phyloP scores from a whole-genome alignment of 768 basidiomycete genomes.

The Gymnopilus dilepis region DNA sequence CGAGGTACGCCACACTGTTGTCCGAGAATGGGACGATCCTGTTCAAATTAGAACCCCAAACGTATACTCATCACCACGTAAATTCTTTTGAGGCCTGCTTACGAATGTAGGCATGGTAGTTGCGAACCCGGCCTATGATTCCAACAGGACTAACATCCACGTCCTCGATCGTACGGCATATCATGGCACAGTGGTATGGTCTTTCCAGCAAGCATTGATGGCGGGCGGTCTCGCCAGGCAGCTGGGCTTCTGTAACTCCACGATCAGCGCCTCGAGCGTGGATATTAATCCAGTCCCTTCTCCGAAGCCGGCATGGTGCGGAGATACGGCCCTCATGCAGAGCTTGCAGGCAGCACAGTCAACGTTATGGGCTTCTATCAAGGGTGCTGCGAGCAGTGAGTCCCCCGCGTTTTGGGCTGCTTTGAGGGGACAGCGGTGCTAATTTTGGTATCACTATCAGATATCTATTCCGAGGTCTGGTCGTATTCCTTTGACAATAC shows the following conservation, averaged over 20 bases:
- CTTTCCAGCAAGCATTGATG: slow-evolving; percentile 52
- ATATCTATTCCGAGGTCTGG: slow-evolving; percentile 48
- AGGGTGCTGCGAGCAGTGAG: slow-evolving; percentile 37
- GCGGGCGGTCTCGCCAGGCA: slow-evolving; percentile 46
- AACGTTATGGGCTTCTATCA: slow-evolving; percentile 43
- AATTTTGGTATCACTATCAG: slow-evolving; percentile 26
- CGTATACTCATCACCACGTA: not conserved
- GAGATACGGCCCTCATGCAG: slow-evolving; percentile 36
- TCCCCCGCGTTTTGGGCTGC: slow-evolving; percentile 8
- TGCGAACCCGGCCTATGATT: slow-evolving; percentile 50
- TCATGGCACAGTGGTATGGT: slow-evolving; percentile 44
- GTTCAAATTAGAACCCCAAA: not conserved
- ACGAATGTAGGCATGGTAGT: slow-evolving; percentile 54
- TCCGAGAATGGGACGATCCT: not conserved
- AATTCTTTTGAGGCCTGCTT: slow-evolving; percentile 36
- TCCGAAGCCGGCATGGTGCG: slow-evolving; percentile 42
- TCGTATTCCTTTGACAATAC: slow-evolving; percentile 40
- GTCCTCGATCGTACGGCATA: slow-evolving; percentile 40
- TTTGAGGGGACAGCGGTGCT: not conserved
- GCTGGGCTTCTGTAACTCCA: slow-evolving; percentile 36
- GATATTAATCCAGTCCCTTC: slow-evolving; percentile 28
- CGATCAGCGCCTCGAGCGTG: slow-evolving; percentile 28
- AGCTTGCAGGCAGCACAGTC: slow-evolving; percentile 40
- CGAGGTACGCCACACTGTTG: slow-evolving; percentile 33
- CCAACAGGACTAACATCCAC: slow-evolving; percentile 45